Conservation (phyloP, 2,329 filamentous ascomycete species). For the Aotearoamyces nothofagi region DNA sequence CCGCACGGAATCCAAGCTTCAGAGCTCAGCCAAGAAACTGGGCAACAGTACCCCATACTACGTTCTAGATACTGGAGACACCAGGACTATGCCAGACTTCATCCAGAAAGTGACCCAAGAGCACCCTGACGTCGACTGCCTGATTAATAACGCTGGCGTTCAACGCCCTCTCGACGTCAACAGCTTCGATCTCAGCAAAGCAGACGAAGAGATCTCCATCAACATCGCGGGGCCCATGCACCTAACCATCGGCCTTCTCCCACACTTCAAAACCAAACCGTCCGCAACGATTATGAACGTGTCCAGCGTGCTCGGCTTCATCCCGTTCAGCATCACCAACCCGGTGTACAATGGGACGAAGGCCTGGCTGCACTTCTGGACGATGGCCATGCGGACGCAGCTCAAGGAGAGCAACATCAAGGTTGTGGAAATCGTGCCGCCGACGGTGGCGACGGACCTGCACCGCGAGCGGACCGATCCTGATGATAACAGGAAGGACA, state of each 20-base stretch:
- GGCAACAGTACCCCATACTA: slow-evolving; percentile 31
- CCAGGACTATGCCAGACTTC: slow-evolving; percentile 27
- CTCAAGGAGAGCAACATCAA: slow-evolving; percentile 25
- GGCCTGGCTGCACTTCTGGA: slow-evolving; percentile 40
- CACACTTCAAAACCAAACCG: slow-evolving; percentile 29
- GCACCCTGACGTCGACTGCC: slow-evolving; percentile 38
- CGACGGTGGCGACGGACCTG: slow-evolving; percentile 36
- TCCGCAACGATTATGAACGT: slow-evolving; percentile 33
- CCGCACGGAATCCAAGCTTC: slow-evolving; percentile 37
- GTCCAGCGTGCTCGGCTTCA: slow-evolving; percentile 34
- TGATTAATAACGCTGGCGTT: slow-evolving; percentile 44
- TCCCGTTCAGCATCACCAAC: slow-evolving; percentile 36
- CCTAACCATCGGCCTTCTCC: slow-evolving; percentile 30
- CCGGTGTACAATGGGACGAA: slow-evolving; percentile 45
- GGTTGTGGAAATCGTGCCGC: slow-evolving; percentile 40
- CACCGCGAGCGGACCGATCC: slow-evolving; percentile 39
- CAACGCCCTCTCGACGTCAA: slow-evolving; percentile 35
- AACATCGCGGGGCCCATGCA: slow-evolving; percentile 44
- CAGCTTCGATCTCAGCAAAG: slow-evolving; percentile 29
- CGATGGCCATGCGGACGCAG: slow-evolving; percentile 36
- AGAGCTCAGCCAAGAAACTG: slow-evolving; percentile 26
- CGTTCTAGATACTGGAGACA: slow-evolving; percentile 32
- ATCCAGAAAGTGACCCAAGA: slow-evolving; percentile 27
- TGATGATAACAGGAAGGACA: slow-evolving; percentile 42
- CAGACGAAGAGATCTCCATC: slow-evolving; percentile 41